Percentiles rank a stretch among this genome's conserved stretches.
phyloP scores from a whole-genome alignment of 768 basidiomycete genomes.

The Daedaleopsis nitida region DNA sequence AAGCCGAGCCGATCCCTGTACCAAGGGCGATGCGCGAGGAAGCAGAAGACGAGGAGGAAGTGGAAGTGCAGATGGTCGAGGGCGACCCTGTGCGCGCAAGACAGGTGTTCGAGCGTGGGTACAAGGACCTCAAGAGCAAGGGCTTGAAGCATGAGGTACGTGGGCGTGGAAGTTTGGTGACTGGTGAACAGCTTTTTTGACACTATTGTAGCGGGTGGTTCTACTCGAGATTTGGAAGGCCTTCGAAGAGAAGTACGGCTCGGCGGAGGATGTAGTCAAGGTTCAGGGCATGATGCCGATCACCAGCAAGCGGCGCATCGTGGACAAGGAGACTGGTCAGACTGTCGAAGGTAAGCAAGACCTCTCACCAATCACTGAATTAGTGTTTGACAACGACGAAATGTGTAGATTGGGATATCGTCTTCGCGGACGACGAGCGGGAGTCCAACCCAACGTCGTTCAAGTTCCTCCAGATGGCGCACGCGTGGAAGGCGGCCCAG shows the following conservation, averaged over 20 bases:
- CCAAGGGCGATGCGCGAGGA: constrained; percentile 68
- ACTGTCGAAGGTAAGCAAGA: constrained; percentile 65
- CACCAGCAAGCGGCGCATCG: constrained; percentile 79
- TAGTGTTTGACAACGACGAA: too few relatives aligned
- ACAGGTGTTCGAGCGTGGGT: constrained; percentile 82
- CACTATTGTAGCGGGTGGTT: constrained; percentile 71
- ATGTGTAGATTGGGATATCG: constrained; percentile 83
- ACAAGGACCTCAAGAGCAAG: constrained; percentile 81
- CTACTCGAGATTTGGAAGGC: constrained; percentile 94
- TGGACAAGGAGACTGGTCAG: constrained; percentile 80
- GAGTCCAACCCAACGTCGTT: constrained; percentile 92
- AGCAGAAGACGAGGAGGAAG: constrained; percentile 58
- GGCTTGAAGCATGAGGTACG: constrained; percentile 87
- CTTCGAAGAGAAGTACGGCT: constrained; percentile 84
- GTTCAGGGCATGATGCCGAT: constrained; percentile 94
- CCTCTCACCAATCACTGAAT: not conserved
- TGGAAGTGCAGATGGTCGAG: constrained; percentile 60
- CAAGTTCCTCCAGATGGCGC: constrained; percentile 96
- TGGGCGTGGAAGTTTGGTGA: constrained; percentile 5
- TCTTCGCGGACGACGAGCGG: constrained; percentile 95
- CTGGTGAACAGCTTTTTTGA: not conserved
- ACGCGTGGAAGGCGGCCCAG: constrained; percentile 77
- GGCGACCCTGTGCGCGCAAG: constrained; percentile 74
- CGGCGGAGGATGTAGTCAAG: constrained; percentile 70
- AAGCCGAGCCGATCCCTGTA: constrained; percentile 73